Evolutionary conservation across 2,329 filamentous ascomycete species (phyloP), one percentile per base, ranked within the genome.

Genomic region (Diaporthe sp.): DNA sequence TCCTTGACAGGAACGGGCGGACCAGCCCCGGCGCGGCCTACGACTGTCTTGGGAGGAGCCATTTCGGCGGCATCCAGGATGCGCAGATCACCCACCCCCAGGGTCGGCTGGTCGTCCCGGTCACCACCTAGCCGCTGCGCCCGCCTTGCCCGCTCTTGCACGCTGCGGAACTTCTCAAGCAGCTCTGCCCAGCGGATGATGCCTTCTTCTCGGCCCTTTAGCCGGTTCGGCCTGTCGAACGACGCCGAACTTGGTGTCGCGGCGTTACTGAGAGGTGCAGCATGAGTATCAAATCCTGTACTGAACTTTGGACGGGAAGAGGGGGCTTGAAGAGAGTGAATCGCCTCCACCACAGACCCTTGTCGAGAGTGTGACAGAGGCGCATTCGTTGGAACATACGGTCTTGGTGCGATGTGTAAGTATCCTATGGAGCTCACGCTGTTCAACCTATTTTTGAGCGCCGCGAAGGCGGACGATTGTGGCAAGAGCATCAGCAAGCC

Each of bases 361-460:
- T 81, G 81, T 77, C 82, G 79, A 71, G 78, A 77, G 72, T 80
- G 80, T 74, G 78, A 76, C 78, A 81, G 78, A 76, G 79, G 71
- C 77, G 78, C 75, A 78, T 77, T 78, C 79, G 79, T 80, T 76
- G 71, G 72, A 74, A 92, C 92, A 85, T 92, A 97, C 94, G 90
- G 89, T 89, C 94, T 86, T 71, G 89, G 94, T 77, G 93, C 92
- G 78, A 94, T 93, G 82, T 98, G 96, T 76, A 99, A 87, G 83
- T 98, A 97, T 57, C 96, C 97, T 82, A 99, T 98, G 70, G 97
- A 96, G 86, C 95, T 97, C 78, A 99, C 97, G 83, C 95, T 98
- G 84, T 98, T 98, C 68, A 99, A 89, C 55, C 97, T 92, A 82
- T 99, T 99, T 83, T 98, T 98, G 74, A 99, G 88, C 3, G 97